Percentiles rank a stretch among this genome's conserved stretches.
These are phyloP conservation scores for Aspergillus versicolor DNA, from an alignment of 2,329 filamentous ascomycete genomes.

Conservation along the genomic window DNA sequence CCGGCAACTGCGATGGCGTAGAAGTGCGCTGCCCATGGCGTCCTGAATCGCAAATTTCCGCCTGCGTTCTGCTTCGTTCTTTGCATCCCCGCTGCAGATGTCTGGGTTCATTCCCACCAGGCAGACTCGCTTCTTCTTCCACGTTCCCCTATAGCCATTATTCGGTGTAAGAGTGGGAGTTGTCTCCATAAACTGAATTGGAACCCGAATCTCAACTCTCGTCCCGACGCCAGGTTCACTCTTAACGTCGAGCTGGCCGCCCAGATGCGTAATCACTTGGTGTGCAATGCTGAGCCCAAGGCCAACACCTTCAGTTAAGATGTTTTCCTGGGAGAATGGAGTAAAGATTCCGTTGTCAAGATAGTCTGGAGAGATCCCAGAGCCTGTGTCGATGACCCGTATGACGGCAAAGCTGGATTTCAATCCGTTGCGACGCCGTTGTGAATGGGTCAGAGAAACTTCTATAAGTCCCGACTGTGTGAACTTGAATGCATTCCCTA, in stretches of 20 bases:
- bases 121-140: slow-evolving; percentile 18
- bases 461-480: slow-evolving; percentile 34
- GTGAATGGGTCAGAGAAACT: slow-evolving; percentile 24
- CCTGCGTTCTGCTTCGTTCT: slow-evolving; percentile 27
- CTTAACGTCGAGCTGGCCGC: slow-evolving; percentile 56
- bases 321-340: slow-evolving; percentile 63
- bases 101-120: slow-evolving; percentile 29
- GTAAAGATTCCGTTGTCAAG: slow-evolving; percentile 58
- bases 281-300: slow-evolving; percentile 64
- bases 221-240: slow-evolving; percentile 36
- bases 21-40: slow-evolving; percentile 25
- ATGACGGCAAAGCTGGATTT: slow-evolving; percentile 29
- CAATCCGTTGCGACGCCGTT: slow-evolving; percentile 8
- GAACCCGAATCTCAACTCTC: slow-evolving; percentile 30
- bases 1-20: slow-evolving; percentile 24
- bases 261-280: slow-evolving; percentile 55
- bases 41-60: slow-evolving; percentile 28
- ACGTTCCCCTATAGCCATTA: neutral
- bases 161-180: too few relatives aligned
- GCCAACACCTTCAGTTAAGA: slow-evolving; percentile 59
- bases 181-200: slow-evolving; percentile 15
- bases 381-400: slow-evolving; percentile 61
- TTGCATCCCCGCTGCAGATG: slow-evolving; percentile 21
- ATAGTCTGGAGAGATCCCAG: slow-evolving; percentile 62
- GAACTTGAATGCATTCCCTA: slow-evolving; percentile 41